A percentile compares a stretch with the other conserved stretches of the same genome.
phyloP scores from a whole-genome alignment of 768 basidiomycete genomes.

The Galerina marginata region DNA sequence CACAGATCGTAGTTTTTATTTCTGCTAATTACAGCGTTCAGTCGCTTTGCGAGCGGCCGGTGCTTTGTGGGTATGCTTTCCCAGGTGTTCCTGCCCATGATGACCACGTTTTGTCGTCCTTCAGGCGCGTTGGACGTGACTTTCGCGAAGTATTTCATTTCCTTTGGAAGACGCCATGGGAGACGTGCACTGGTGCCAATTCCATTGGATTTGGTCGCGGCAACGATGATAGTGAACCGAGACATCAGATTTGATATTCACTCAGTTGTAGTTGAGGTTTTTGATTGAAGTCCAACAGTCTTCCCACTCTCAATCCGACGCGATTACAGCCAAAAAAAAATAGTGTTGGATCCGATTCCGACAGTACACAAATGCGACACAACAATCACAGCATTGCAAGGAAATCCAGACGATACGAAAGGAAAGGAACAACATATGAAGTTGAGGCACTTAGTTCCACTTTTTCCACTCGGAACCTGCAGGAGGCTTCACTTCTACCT shows the following conservation, averaged over 20 bases:
- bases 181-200: slow-evolving; percentile 80
- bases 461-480: slow-evolving; percentile 84
- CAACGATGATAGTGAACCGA: slow-evolving; percentile 89
- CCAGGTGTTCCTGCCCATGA: slow-evolving; percentile 99
- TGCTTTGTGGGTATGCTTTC: slow-evolving; percentile 90
- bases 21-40: slow-evolving; percentile 80
- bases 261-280: too few relatives aligned
- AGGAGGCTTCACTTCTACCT: slow-evolving; percentile 83
- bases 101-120: slow-evolving; percentile 68
- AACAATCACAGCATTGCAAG: slow-evolving; percentile 13
- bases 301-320: too few relatives aligned
- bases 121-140: slow-evolving; percentile 69
- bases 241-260: slow-evolving; percentile 45
- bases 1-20: slow-evolving; percentile 67
- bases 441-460: slow-evolving; percentile 52
- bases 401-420: slow-evolving; percentile 1
- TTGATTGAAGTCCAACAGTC: too few relatives aligned
- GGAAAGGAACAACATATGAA: slow-evolving; percentile 14
- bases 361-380: slow-evolving; percentile 11
- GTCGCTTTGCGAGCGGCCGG: slow-evolving; percentile 75
- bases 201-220: slow-evolving; percentile 85
- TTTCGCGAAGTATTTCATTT: slow-evolving; percentile 92
- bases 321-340: not conserved
- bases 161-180: slow-evolving; percentile 89
- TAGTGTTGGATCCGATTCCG: slow-evolving; percentile 13